Evolutionary conservation across 2,329 filamentous ascomycete species (phyloP).

Genomic region (Neopestalotiopsis sp.): DNA sequence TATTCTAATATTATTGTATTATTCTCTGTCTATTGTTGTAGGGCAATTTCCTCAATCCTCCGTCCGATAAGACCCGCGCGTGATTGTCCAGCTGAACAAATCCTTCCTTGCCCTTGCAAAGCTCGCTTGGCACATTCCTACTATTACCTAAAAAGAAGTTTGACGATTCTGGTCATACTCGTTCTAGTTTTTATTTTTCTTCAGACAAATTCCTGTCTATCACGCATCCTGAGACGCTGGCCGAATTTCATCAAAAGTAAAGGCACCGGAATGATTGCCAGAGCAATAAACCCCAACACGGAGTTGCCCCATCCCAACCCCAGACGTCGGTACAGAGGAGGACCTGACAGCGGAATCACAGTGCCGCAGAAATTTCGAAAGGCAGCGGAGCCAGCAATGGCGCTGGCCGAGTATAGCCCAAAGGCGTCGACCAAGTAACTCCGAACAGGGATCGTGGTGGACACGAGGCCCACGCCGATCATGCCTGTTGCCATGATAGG

Average conservation of each 20-base stretch:
- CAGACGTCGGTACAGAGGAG: constrained; percentile 54
- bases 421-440: constrained; percentile 62
- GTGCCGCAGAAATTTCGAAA: constrained; percentile 56
- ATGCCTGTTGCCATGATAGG: constrained; percentile 50
- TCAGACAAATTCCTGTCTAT: background rate
- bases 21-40: no score
- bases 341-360: constrained; percentile 57
- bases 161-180: no score
- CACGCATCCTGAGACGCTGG: background rate
- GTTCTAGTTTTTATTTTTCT: no score
- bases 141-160: no score
- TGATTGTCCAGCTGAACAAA: no score
- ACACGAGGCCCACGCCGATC: constrained; percentile 41
- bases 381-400: constrained; percentile 62
- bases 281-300: constrained; percentile 53
- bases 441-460: constrained; percentile 18
- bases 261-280: background rate
- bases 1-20: no score
- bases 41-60: no score
- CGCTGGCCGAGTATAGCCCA: constrained; percentile 57
- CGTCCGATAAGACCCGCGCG: no score
- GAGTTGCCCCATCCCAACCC: constrained; percentile 65
- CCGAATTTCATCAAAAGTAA: background rate
- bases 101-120: no score
- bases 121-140: no score